A percentile compares a stretch with the other conserved stretches of the same genome.
These are phyloP conservation scores for Calocybe gambosa DNA, from an alignment of 1,284 basidiomycete species.

Conservation along the genomic window DNA sequence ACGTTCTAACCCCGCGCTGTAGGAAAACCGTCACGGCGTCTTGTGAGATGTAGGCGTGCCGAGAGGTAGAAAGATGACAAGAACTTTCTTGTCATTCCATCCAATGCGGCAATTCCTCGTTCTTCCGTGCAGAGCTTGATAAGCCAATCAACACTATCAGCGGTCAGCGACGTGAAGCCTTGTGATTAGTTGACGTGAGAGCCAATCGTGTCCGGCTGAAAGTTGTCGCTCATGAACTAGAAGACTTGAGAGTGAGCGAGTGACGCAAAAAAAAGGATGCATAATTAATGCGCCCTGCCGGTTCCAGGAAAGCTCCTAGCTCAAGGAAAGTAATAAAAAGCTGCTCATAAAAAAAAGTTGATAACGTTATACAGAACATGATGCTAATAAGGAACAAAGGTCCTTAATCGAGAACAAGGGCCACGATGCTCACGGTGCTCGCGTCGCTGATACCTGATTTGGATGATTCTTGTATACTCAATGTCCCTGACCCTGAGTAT, in stretches of 20 bases:
- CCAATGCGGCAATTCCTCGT: neutral
- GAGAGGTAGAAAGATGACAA: neutral
- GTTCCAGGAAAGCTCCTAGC: too few species aligned
- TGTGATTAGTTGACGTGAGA: neutral
- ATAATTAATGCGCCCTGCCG: too few species aligned
- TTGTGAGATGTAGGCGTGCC: neutral
- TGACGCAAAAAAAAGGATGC: too few species aligned
- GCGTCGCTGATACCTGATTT: neutral
- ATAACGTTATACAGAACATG: too few species aligned
- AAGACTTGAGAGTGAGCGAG: too few species aligned
- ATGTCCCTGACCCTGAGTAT: neutral
- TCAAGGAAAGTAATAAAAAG: too few species aligned
- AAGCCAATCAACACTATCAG: neutral
- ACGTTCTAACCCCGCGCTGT: neutral
- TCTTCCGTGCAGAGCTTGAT: neutral
- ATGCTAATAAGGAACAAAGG: neutral
- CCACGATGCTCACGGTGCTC: neutral
- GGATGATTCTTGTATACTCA: neutral
- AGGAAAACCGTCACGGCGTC: neutral
- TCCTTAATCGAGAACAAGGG: neutral
- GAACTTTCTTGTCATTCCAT: neutral
- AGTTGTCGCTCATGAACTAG: neutral
- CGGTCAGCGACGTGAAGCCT: neutral
- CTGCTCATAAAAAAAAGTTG: too few species aligned
- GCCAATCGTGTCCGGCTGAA: neutral